These are phyloP conservation scores for Cladophialophora psammophila DNA, from an alignment of 2,329 filamentous ascomycete genomes.

Conservation along the genomic window DNA sequence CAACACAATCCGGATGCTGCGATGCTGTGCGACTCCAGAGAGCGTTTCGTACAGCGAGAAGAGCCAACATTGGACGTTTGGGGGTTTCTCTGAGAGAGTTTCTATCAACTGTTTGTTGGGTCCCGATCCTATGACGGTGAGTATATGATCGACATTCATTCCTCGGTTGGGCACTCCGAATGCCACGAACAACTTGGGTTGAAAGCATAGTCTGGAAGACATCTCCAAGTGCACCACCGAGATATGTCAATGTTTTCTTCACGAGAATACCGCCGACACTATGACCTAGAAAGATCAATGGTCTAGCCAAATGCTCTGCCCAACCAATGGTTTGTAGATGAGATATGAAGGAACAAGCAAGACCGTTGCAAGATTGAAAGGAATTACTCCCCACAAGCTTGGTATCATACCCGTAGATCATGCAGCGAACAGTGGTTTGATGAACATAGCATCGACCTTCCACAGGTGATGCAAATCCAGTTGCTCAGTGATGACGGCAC, in stretches of 20 bases:
- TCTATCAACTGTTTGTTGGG: neutral
- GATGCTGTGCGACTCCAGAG: neutral
- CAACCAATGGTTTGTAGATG: neutral
- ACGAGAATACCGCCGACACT: neutral
- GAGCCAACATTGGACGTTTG: neutral
- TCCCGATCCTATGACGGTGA: neutral
- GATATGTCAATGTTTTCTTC: neutral
- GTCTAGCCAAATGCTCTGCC: neutral
- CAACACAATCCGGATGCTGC: neutral
- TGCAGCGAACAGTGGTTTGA: conserved; percentile 43
- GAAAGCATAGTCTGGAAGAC: conserved; percentile 21
- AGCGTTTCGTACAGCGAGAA: neutral
- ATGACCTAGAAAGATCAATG: neutral
- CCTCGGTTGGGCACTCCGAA: conserved; percentile 40
- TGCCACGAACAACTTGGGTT: conserved; percentile 35
- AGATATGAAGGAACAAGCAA: neutral
- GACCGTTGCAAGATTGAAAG: conserved; percentile 16
- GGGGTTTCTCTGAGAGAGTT: neutral
- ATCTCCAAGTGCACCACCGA: conserved; percentile 27
- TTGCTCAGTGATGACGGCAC: conserved; percentile 39
- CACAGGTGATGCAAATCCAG: conserved; percentile 43
- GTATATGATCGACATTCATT: conserved; percentile 27
- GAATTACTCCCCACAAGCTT: conserved; percentile 21
- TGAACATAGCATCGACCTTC: conserved; percentile 35
- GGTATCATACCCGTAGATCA: conserved; percentile 36